Base-by-base conservation (phyloP, 768 basidiomycete genomes). In the Phallus indusiatus region DNA sequence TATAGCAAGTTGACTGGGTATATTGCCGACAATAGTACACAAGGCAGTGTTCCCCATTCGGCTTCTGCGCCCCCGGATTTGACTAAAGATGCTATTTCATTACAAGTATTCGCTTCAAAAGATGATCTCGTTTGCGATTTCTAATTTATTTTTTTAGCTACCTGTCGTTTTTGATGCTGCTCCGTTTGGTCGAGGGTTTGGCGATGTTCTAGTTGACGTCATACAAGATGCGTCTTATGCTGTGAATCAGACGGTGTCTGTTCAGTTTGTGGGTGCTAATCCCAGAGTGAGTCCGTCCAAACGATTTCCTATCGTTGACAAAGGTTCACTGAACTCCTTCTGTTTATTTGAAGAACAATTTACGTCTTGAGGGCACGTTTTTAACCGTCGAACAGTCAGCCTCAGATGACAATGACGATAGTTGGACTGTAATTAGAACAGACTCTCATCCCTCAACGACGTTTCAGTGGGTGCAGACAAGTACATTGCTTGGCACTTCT, bases 371-470 rank as follows among this genome's bases (percentile, higher is more conserved):
- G 65, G 77, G 76, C 48, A 88, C 87, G 1, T 90, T 86, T 76
- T 71, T 90, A 48, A 80, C 77, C 1, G 78, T 90, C 46, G 85
- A 90, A 60, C 77, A 74, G 54, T 68, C 76, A n/a, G n/a, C n/a
- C n/a, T n/a, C n/a, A n/a, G n/a, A n/a, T 28, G 28, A 28, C 35
- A 70, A 75, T 7, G 66, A 72, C 16, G 76, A 74, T 28, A 64
- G 64, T 21, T 90, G 86, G 87, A 72, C 61, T 60, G 67, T 76
- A 0, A 79, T 85, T 35, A 76, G 82, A 54, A 82, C 85, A 14
- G 89, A 91, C 70, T 89, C 88, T 18, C 88, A 90, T 68, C 86
- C 86, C 33, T 88, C 85, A 4, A 89, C 88, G 1, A 76, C 75
- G 18, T 88, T 80, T 65, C 74, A 75, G 59, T 90, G 88, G 88